A percentile compares a stretch with the other conserved stretches of the same genome.
Evolutionary conservation across 768 basidiomycete genomes (phyloP).

Genomic region (Dendrothele bispora): DNA sequence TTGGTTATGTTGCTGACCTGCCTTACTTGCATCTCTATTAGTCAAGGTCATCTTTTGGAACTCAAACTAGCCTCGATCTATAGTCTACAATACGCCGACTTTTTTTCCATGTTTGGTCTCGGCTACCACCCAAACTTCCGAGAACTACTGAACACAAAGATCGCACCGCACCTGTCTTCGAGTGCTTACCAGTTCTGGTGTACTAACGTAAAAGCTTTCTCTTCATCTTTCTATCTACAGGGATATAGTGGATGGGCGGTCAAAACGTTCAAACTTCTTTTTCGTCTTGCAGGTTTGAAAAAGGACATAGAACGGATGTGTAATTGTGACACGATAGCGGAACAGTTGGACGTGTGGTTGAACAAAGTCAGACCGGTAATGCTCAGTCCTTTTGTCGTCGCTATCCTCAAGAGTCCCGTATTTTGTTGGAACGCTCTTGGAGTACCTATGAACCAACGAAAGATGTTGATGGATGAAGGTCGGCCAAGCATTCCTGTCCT

Average conservation of each 20-base stretch:
- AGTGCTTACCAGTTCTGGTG: constrained; percentile 62
- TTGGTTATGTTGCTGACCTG: constrained; percentile 1
- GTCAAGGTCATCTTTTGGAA: constrained; percentile 64
- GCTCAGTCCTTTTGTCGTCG: constrained; percentile 45
- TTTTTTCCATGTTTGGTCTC: constrained; percentile 55
- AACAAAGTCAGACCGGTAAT: constrained; percentile 49
- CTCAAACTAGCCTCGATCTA: constrained; percentile 56
- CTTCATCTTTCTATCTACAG: constrained; percentile 44
- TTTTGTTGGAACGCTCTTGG: constrained; percentile 68
- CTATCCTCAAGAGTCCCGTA: constrained; percentile 35
- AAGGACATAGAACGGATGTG: constrained; percentile 47
- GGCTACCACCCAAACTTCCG: constrained; percentile 56
- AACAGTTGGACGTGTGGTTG: constrained; percentile 55
- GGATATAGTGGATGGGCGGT: constrained; percentile 59
- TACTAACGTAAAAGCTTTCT: constrained; percentile 34
- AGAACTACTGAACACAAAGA: constrained; percentile 42
- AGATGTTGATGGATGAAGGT: constrained; percentile 39
- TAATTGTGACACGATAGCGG: constrained; percentile 36
- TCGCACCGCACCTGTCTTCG: constrained; percentile 57
- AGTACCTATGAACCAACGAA: constrained; percentile 56
- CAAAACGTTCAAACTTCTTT: constrained; percentile 46
- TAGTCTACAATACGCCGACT: constrained; percentile 47
- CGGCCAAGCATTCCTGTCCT: not conserved
- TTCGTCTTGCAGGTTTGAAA: constrained; percentile 45
- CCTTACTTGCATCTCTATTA: constrained; percentile 7